Evolutionary conservation across 805 yeast species (phyloP), one percentile per base, ranked within the genome.

Genomic region (Myxozyma kluyveri): DNA sequence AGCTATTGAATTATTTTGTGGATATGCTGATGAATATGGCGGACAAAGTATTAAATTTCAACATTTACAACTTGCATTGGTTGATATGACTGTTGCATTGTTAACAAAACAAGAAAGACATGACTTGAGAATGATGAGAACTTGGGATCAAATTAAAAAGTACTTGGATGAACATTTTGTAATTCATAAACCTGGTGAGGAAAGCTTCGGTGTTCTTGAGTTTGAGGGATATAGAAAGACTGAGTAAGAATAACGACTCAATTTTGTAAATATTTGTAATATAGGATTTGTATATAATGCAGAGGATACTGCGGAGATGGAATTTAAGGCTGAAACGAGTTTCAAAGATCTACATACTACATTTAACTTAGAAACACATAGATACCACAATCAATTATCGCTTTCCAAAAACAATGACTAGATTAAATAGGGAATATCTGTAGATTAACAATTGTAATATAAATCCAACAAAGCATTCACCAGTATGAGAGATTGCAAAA

Each of bases 1-100:
- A 4, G 91, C 95, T 5, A 71, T 93, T 4, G 99, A 93, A 67
- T 73, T 75, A 52, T 86, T 91, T 65, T 81, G 89, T 86, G 83
- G 87, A 62, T 80, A 83, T 59, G 79, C 86, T 6, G 77, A 88
- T 14, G 80, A 83, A 19, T 88, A 83, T 64, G 97, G 96, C 0
- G 72, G 89, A 50, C 9, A 27, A 1, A 50, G 38, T 18, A 29
- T 29, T 14, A 97, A 95, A 1, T 91, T 80, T 65, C 80, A 90
- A 64, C 73, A 91, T 35, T 75, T 82, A 2, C 96, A 88, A 67
- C 96, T 91, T 64, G 98, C 91, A 69, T 67, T 93, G 48, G 79
- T 86, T 9, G 86, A 93, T 67, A 91, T 93, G 98, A 68, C 89
- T 57, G 86, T 35, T 17, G 46, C 50, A 5, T 70, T 57, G 47